These are phyloP conservation scores for Cenchrus americanus DNA, from an alignment of 176 grass and related monocot genomes.

Conservation along the genomic window DNA sequence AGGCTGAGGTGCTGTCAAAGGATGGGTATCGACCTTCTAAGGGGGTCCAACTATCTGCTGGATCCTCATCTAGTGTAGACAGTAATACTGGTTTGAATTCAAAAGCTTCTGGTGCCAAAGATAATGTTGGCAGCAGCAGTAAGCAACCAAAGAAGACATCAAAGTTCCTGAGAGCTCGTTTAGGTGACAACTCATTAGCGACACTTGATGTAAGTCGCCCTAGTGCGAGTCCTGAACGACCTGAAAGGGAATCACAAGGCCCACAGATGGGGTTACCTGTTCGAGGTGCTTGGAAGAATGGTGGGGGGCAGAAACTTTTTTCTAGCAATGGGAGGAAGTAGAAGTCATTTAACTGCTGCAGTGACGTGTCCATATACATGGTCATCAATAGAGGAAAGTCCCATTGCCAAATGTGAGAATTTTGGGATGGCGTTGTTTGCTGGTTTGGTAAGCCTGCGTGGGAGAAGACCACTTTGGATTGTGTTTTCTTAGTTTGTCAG, in stretches of 20 bases:
- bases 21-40: slow-evolving; percentile 81
- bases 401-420: not conserved
- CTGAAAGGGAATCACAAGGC: slow-evolving; percentile 38
- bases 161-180: slow-evolving; percentile 70
- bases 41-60: slow-evolving; percentile 32
- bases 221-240: slow-evolving; percentile 44
- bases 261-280: slow-evolving; percentile 37
- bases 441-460: not conserved
- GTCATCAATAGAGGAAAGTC: not conserved
- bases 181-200: slow-evolving; percentile 66
- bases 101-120: slow-evolving; percentile 30
- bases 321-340: slow-evolving; percentile 51
- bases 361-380: slow-evolving; percentile 4
- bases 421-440: slow-evolving; percentile 26
- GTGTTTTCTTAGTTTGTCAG: not conserved
- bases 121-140: not conserved
- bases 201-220: slow-evolving; percentile 48
- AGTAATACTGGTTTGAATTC: slow-evolving; percentile 21
- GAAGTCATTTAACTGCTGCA: slow-evolving; percentile 22
- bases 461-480: not conserved
- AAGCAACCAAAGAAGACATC: slow-evolving; percentile 64
- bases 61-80: slow-evolving; percentile 36
- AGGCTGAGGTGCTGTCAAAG: slow-evolving; percentile 68
- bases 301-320: slow-evolving; percentile 75
- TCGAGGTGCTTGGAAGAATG: slow-evolving; percentile 82